Percentiles rank a stretch among this genome's conserved stretches.
phyloP scores from a whole-genome alignment of 192 early-diverging fungal genomes.

The Coemansia sp. region DNA sequence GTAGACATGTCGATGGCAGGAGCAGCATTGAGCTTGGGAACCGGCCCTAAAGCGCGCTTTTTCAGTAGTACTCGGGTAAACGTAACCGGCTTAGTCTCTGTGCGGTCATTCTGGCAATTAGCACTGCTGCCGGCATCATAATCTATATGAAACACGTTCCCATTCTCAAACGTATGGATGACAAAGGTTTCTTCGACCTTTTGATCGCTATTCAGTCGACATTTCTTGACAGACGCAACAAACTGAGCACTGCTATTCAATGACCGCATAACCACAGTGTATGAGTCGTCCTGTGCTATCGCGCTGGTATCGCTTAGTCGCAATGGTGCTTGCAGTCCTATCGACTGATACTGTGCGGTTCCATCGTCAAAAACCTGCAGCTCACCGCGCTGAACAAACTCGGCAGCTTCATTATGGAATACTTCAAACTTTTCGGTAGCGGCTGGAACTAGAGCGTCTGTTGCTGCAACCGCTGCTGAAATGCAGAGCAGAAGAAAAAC shows the following conservation, averaged over 20 bases:
- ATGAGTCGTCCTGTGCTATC: slow-evolving; percentile 5
- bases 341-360: slow-evolving; percentile 27
- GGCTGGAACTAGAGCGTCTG: not conserved
- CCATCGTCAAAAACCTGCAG: slow-evolving; percentile 24
- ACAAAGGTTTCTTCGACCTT: slow-evolving; percentile 44
- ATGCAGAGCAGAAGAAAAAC: slow-evolving; percentile 7
- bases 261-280: slow-evolving; percentile 27
- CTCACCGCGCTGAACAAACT: slow-evolving; percentile 43
- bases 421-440: slow-evolving; percentile 30
- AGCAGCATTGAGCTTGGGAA: slow-evolving; percentile 31
- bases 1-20: slow-evolving; percentile 30
- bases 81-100: slow-evolving; percentile 1
- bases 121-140: slow-evolving; percentile 32
- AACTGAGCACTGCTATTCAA: slow-evolving; percentile 15
- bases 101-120: slow-evolving; percentile 16
- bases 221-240: slow-evolving; percentile 19
- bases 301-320: slow-evolving; percentile 1
- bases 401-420: slow-evolving; percentile 18
- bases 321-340: slow-evolving; percentile 20
- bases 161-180: slow-evolving; percentile 18
- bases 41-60: slow-evolving; percentile 20
- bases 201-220: slow-evolving; percentile 18
- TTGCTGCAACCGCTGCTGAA: not conserved
- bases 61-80: slow-evolving; percentile 22
- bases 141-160: slow-evolving; percentile 33